Conservation (phyloP, 116 monocot species). For the Dioscorea cayenensis region DNA sequence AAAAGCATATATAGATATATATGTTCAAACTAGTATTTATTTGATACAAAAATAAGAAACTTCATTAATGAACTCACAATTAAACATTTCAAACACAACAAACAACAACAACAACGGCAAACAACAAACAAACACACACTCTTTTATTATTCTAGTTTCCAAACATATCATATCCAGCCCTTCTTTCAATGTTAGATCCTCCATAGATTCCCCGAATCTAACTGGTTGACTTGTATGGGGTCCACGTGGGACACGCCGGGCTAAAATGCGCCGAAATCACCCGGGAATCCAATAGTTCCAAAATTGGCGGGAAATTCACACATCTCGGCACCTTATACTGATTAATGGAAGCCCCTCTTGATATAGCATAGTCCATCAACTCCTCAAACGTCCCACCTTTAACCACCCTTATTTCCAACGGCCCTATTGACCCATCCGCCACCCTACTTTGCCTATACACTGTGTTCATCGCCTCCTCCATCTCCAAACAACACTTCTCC, state of each 20-base stretch:
- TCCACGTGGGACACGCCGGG: not conserved
- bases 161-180: no score
- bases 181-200: no score
- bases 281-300: constrained; percentile 4
- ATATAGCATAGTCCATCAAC: constrained; percentile 4
- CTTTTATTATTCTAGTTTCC: no score
- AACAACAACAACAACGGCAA: no score
- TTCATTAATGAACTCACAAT: no score
- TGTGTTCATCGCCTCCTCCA: constrained; percentile 5
- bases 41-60: no score
- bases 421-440: constrained; percentile 5
- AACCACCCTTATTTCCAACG: constrained; percentile 6
- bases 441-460: constrained; percentile 3
- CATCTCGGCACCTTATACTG: constrained; percentile 12
- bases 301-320: not conserved
- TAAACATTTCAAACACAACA: no score
- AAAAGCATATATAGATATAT: no score
- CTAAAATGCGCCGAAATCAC: not conserved
- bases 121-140: no score
- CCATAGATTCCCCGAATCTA: not conserved
- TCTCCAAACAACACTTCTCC: constrained; percentile 3
- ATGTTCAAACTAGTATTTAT: no score
- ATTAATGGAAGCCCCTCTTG: constrained; percentile 1
- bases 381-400: constrained; percentile 1
- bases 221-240: not conserved